A percentile compares a stretch with the other conserved stretches of the same genome.
Evolutionary conservation across 306 rosid genomes (phyloP).

Genomic region (Fragaria nilgerrensis): DNA sequence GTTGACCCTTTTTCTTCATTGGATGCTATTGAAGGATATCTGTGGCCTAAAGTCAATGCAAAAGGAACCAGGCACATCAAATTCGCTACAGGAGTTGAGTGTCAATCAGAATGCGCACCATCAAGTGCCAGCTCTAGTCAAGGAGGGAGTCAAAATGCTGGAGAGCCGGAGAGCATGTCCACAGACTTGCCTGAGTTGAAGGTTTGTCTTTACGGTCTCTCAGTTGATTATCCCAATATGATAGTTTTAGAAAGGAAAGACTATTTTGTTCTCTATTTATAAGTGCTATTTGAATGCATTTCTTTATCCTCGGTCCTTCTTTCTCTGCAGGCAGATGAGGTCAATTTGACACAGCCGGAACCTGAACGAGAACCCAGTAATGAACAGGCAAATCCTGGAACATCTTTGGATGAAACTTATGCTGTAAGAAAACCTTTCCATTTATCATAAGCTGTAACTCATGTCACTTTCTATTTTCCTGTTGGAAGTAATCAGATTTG

Average conservation of each 20-base stretch:
- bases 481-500: not conserved
- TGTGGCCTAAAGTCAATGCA: conserved; percentile 68
- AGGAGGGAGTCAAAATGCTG: conserved; percentile 32
- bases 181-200: conserved; percentile 51
- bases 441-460: not conserved
- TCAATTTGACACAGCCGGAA: conserved; percentile 23
- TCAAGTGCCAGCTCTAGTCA: conserved; percentile 46
- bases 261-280: not conserved
- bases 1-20: conserved; percentile 82
- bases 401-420: conserved; percentile 43
- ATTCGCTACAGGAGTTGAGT: conserved; percentile 35
- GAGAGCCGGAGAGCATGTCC: conserved; percentile 36
- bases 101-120: conserved; percentile 49
- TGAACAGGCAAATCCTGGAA: conserved; percentile 28
- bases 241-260: not conserved
- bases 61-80: conserved; percentile 26
- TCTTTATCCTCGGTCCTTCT: not conserved
- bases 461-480: not conserved
- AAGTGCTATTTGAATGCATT: not conserved
- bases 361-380: conserved; percentile 37
- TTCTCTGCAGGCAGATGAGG: conserved; percentile 43
- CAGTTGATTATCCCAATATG: not conserved
- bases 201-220: conserved; percentile 37
- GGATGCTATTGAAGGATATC: conserved; percentile 64
- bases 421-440: conserved; percentile 33